Evolutionary conservation across 495 filamentous ascomycete species (phyloP).

Genomic region (Podospora appendiculata): DNA sequence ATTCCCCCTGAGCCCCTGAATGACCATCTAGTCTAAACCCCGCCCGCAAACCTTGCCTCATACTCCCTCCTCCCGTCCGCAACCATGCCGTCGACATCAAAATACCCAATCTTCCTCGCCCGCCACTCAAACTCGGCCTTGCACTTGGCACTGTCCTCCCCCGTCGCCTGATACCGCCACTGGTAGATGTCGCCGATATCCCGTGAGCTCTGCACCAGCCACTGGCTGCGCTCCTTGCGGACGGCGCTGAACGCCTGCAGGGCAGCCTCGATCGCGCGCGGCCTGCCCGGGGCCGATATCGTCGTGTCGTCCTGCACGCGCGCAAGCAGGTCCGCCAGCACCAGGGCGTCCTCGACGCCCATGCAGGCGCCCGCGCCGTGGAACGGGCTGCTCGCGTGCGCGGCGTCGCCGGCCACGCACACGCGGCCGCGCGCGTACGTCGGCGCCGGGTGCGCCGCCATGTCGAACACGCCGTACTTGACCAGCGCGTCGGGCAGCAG

Average conservation of each 20-base stretch:
- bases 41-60: no score
- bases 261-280: slow-evolving; percentile 5
- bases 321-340: slow-evolving; percentile 9
- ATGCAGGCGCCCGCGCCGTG: slow-evolving; percentile 36
- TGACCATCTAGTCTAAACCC: no score
- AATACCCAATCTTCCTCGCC: slow-evolving; percentile 26
- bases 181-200: slow-evolving; percentile 20
- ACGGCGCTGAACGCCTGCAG: slow-evolving; percentile 8
- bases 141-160: slow-evolving; percentile 22
- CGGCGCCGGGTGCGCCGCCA: slow-evolving; percentile 13
- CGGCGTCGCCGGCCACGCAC: slow-evolving; percentile 34
- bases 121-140: slow-evolving; percentile 22
- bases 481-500: slow-evolving; percentile 18
- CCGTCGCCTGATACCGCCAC: slow-evolving; percentile 17
- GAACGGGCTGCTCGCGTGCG: slow-evolving; percentile 34
- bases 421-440: slow-evolving; percentile 21
- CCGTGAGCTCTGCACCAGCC: slow-evolving; percentile 28
- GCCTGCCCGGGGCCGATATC: background rate
- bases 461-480: slow-evolving; percentile 36
- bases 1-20: no score
- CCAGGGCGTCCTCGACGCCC: slow-evolving; percentile 32
- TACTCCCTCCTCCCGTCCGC: no score
- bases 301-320: slow-evolving; percentile 1
- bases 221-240: slow-evolving; percentile 20
- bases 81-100: slow-evolving; percentile 22